Conservation (phyloP, 257 asterid genomes). For the Capsicum baccatum region DNA sequence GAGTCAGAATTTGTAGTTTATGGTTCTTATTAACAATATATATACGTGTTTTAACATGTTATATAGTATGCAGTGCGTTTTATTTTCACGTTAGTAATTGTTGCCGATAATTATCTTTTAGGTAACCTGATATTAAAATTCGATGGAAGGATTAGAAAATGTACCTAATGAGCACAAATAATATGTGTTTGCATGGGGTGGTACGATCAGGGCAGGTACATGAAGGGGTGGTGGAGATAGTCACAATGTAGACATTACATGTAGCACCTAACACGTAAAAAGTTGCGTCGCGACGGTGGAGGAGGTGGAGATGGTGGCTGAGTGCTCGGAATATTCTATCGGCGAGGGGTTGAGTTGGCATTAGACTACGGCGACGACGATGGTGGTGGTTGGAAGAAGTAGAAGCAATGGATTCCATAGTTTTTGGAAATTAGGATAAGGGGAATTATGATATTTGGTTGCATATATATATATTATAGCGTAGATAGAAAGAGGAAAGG, state of each 20-base stretch:
- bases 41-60: too few species aligned
- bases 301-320: constrained; percentile 83
- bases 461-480: not conserved
- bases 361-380: constrained; percentile 38
- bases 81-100: not conserved
- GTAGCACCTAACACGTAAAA: constrained; percentile 90
- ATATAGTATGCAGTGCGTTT: not conserved
- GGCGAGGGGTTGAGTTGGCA: constrained; percentile 58
- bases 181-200: constrained; percentile 83
- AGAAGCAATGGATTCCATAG: constrained; percentile 68
- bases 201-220: constrained; percentile 95
- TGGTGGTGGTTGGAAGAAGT: constrained; percentile 43
- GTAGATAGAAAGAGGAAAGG: not conserved
- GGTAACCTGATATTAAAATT: not conserved
- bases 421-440: constrained; percentile 25
- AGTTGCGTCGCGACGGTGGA: constrained; percentile 66
- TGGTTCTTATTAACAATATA: too few species aligned
- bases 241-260: constrained; percentile 89
- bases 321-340: constrained; percentile 82
- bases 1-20: too few species aligned
- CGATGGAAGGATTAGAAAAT: not conserved
- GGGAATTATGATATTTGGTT: constrained; percentile 28
- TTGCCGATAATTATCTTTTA: not conserved
- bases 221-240: constrained; percentile 58
- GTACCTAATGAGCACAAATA: constrained; percentile 61